A percentile compares a stretch with the other conserved stretches of the same genome.
Evolutionary conservation across 257 asterid species (phyloP).

Genomic region (Anisodus acutangulus): DNA sequence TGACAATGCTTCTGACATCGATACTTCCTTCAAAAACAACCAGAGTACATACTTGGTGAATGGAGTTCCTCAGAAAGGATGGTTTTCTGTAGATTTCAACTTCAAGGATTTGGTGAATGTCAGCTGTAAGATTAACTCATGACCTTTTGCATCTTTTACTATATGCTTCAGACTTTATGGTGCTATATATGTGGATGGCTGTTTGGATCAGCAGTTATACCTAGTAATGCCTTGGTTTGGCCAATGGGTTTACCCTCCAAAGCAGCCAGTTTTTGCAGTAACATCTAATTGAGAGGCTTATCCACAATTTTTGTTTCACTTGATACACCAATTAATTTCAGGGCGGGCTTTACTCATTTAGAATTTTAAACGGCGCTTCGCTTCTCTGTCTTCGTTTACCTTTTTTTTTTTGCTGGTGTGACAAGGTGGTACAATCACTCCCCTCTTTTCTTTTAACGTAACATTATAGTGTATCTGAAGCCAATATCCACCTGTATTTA

Average conservation of each 20-base stretch:
- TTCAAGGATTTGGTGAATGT: slow-evolving; percentile 45
- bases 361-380: neutral
- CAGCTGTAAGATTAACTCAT: slow-evolving; percentile 51
- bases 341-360: neutral
- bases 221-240: neutral
- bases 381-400: slow-evolving; percentile 9
- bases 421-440: neutral
- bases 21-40: neutral
- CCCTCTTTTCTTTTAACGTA: slow-evolving; percentile 12
- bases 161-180: slow-evolving; percentile 19
- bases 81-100: slow-evolving; percentile 68
- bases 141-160: slow-evolving; percentile 29
- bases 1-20: slow-evolving; percentile 51
- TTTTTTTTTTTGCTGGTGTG: neutral
- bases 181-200: neutral
- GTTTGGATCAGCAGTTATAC: neutral
- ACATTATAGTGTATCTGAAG: neutral
- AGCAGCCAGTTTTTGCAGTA: neutral
- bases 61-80: slow-evolving; percentile 57
- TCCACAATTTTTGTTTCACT: neutral
- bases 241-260: slow-evolving; percentile 15
- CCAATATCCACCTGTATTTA: neutral
- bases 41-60: slow-evolving; percentile 52
- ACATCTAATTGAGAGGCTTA: slow-evolving; percentile 15
- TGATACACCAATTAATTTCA: neutral